Base-by-base conservation (phyloP, 2,329 filamentous ascomycete species). In the Paecilomyces sp. region DNA sequence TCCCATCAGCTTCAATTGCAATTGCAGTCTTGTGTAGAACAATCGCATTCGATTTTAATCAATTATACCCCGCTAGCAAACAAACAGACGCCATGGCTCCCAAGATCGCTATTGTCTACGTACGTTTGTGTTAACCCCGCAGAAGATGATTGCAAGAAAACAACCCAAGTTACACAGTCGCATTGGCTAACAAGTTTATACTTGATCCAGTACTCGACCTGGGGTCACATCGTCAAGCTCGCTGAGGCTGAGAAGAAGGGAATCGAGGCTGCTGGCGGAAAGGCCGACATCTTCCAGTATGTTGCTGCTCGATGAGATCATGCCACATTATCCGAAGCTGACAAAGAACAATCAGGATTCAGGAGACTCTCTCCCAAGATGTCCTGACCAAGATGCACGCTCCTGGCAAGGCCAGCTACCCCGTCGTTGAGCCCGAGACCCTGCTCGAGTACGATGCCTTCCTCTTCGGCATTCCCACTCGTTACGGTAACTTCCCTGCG, bases 401-500 rank as follows among this genome's bases (percentile, higher is more conserved):
- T 31, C 89, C 92, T 3, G 73, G 86, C 66, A 95, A 96, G 69
- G 74, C 83, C 65, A 81, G 85, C 71, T 80, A 94, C 74, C 83
- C 87, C 60, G 75, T 91, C 67, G 81, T 87, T 61, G 79, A 82
- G 68, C 81, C 84, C 56, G 74, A 83, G 12, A 80, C 75, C 33
- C 87, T 97, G 52, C 85, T 87, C 71, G 64, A 80, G 57, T 97
- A 95, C 80, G 92, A 97, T 71, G 94, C 81, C 66, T 88, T 97
- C 81, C 87, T 99, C 65, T 84, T 97, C 70, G 94, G 94, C 66
- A 94, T 97, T 75, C 94, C 94, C 61, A 99, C 94, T 57, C 86
- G 94, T 67, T 99, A 91, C 80, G 94, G 94, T 70, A 97, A 95
- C 86, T 96, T 96, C 84, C 92, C 93, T 55, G 90, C 88, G 18